Percentiles rank a stretch among this genome's conserved stretches.
These are phyloP conservation scores for Tylopilus plumbeoviolaceoides DNA, from an alignment of 768 basidiomycete species.

Conservation along the genomic window DNA sequence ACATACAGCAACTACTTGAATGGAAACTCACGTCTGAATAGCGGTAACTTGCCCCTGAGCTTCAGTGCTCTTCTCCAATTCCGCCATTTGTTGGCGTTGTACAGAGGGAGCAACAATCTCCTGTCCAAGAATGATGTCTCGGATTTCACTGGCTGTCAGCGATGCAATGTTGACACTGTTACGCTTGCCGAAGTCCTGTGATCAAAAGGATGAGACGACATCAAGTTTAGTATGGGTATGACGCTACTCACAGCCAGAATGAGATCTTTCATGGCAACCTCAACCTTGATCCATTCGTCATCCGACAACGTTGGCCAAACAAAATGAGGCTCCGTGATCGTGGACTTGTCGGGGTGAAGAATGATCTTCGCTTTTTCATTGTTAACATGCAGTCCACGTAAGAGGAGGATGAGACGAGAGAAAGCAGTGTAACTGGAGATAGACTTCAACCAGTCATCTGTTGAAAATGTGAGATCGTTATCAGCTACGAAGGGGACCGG, in stretches of 20 bases:
- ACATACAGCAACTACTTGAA: neutral
- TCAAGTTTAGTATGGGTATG: neutral
- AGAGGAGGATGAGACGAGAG: slow-evolving; percentile 93
- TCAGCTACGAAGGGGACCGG: neutral
- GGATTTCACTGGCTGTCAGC: slow-evolving; percentile 91
- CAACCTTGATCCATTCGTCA: slow-evolving; percentile 99
- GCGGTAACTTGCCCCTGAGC: slow-evolving; percentile 95
- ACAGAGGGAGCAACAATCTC: slow-evolving; percentile 95
- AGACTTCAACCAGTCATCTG: slow-evolving; percentile 98
- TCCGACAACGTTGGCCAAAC: slow-evolving; percentile 93
- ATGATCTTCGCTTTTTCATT: slow-evolving; percentile 99
- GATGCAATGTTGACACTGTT: slow-evolving; percentile 99
- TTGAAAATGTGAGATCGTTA: slow-evolving; percentile 6
- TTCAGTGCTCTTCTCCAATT: slow-evolving; percentile 93
- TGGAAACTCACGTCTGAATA: slow-evolving; percentile 67
- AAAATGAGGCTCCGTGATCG: slow-evolving; percentile 95
- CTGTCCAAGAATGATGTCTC: slow-evolving; percentile 98
- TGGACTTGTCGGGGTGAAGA: slow-evolving; percentile 93
- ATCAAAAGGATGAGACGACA: slow-evolving; percentile 14
- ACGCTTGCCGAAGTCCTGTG: slow-evolving; percentile 93
- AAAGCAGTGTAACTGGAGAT: slow-evolving; percentile 99
- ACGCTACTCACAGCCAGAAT: slow-evolving; percentile 67
- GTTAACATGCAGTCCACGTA: slow-evolving; percentile 97
- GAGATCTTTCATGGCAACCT: slow-evolving; percentile 97
- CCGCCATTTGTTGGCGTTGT: slow-evolving; percentile 99